Percentiles rank a stretch among this genome's conserved stretches.
Evolutionary conservation across 306 rosid genomes (phyloP).

Genomic region (Cicer arietinum): DNA sequence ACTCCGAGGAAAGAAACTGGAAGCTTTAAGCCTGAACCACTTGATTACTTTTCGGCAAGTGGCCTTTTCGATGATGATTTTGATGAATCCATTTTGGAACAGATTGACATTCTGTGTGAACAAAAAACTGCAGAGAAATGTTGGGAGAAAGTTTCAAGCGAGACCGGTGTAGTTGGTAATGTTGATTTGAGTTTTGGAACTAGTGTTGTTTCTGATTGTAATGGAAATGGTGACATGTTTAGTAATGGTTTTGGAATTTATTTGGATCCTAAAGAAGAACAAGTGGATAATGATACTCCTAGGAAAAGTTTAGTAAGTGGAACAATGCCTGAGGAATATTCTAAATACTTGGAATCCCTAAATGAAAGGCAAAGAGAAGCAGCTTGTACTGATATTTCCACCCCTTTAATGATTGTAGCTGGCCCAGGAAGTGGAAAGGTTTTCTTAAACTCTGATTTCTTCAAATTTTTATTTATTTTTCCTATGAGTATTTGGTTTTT

Average conservation of each 20-base stretch:
- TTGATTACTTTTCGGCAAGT: conserved; percentile 46
- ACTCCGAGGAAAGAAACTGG: conserved; percentile 58
- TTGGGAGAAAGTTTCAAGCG: conserved; percentile 25
- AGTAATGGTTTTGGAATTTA: conserved; percentile 22
- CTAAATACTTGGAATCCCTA: conserved; percentile 64
- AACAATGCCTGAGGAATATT: conserved; percentile 77
- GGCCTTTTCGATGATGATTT: conserved; percentile 64
- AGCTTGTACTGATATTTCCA: conserved; percentile 76
- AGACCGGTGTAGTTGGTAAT: conserved; percentile 34
- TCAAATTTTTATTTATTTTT: conserved; percentile 8
- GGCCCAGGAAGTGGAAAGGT: conserved; percentile 99
- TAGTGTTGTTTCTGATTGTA: conserved; percentile 23
- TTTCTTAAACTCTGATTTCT: conserved; percentile 19
- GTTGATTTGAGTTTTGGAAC: conserved; percentile 30
- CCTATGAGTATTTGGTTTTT: conserved; percentile 10
- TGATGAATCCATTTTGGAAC: conserved; percentile 68
- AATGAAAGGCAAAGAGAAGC: conserved; percentile 92
- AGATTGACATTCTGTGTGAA: conserved; percentile 69
- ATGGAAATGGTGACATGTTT: conserved; percentile 45
- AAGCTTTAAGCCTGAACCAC: conserved; percentile 27
- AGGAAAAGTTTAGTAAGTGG: conserved; percentile 38
- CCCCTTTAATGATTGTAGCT: conserved; percentile 84
- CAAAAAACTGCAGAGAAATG: conserved; percentile 57
- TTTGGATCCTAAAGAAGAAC: conserved; percentile 44
- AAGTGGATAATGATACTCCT: conserved; percentile 18